Evolutionary conservation across 2,329 filamentous ascomycete genomes (phyloP), one percentile per base, ranked within the genome.

Genomic region (Venturia pyrina): DNA sequence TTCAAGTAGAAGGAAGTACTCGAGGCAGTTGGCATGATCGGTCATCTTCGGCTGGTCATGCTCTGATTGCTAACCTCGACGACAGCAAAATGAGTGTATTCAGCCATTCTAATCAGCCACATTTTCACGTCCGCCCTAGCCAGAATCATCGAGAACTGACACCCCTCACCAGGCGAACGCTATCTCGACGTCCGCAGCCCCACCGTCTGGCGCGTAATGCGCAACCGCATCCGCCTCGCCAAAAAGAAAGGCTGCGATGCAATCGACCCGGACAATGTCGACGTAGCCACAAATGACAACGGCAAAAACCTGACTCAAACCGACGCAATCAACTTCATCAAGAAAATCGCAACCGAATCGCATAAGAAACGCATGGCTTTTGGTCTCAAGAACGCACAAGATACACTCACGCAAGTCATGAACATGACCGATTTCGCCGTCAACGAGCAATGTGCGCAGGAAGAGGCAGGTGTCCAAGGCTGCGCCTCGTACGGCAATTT

Each of bases 251-350:
- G 75, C 1, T 77, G 75, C 62, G 73, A 76, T 66, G 74, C 73
- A 3, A 72, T 77, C 24, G 75, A 77, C 66, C 75, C 75, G 0
- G 75, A 74, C 65, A 74, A 74, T 65, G 44, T 66, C n/a, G 65
- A 56, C 28, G 62, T 50, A 15, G 46, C 44, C 6, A 48, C 62
- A 41, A 50, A 56, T 44, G 37, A 41, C 34, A 24, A 37, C n/a
- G 63, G 63, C 11, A 43, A 34, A 32, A 57, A 60, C 34, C 37
- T 65, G 5, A 65, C 48, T n/a, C 48, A 60, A n/a, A n/a, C 19
- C 32, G 63, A 65, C 43, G 53, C 48, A 21, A 32, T 65, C 32
- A 24, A 15, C 24, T 65, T 63, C 32, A 41, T 65, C 41, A 57
- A 37, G 37, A 59, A 57, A 46, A 4, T 65, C 5, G 63, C 62